phyloP scores from a whole-genome alignment of 2,329 filamentous ascomycete species.

The Ophiosphaerella herpotricha region DNA sequence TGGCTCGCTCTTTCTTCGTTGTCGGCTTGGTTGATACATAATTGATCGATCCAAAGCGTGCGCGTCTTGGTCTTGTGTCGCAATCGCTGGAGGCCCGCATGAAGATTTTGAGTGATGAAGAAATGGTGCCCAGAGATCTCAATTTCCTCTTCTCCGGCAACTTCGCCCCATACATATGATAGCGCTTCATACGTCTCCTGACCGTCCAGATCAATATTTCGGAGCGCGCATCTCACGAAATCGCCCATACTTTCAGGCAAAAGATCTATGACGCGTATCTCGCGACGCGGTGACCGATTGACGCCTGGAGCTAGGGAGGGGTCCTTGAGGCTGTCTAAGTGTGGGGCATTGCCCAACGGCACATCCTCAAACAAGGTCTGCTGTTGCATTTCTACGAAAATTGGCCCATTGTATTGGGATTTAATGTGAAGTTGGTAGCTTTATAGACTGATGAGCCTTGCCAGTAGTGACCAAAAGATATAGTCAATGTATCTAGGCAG shows the following conservation, averaged over 20 bases:
- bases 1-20: slow-evolving; percentile 26
- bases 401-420: no score
- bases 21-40: slow-evolving; percentile 37
- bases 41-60: slow-evolving; percentile 32
- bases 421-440: no score
- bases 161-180: slow-evolving; percentile 28
- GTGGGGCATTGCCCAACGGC: no score
- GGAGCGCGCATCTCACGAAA: slow-evolving; percentile 7
- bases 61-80: slow-evolving; percentile 7
- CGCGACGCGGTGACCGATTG: not conserved
- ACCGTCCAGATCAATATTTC: slow-evolving; percentile 6
- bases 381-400: no score
- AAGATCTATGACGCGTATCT: slow-evolving; percentile 15
- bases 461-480: no score
- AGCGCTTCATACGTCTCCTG: slow-evolving; percentile 17
- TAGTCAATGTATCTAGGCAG: no score
- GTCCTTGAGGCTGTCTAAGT: no score
- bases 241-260: slow-evolving; percentile 8
- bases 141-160: slow-evolving; percentile 7
- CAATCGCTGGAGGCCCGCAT: slow-evolving; percentile 19
- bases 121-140: slow-evolving; percentile 9
- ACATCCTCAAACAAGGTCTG: no score
- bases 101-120: slow-evolving; percentile 18
- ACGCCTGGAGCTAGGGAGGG: no score
- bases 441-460: no score